Percentiles rank a stretch among this genome's conserved stretches.
Conservation (phyloP, 2,329 filamentous ascomycete species). For the Fusarium palustre region DNA sequence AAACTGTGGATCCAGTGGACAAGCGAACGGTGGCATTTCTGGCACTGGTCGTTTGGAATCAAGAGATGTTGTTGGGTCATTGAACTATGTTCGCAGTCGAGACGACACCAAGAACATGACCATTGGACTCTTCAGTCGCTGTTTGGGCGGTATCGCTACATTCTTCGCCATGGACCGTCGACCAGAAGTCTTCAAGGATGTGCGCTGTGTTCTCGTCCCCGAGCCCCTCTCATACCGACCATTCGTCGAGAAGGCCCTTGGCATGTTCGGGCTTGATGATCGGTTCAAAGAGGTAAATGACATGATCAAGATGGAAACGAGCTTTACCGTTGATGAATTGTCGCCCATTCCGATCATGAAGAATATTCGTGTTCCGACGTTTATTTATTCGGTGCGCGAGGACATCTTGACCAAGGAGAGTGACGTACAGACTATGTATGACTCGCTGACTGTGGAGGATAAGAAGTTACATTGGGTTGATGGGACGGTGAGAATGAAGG, state of each 20-base stretch:
- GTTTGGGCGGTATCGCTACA: not conserved
- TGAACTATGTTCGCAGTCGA: conserved; percentile 1
- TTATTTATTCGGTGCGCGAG: conserved; percentile 2
- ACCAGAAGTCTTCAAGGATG: not conserved
- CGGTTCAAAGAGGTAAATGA: not conserved
- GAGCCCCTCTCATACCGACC: conserved; percentile 1
- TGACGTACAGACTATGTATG: conserved; percentile 7
- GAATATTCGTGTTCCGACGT: not conserved
- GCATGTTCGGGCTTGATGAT: not conserved
- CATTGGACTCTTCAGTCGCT: not conserved
- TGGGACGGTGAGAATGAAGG: not conserved
- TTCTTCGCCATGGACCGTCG: conserved; percentile 9
- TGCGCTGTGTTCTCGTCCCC: conserved; percentile 2
- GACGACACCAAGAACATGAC: conserved; percentile 1
- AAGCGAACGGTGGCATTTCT: conserved; percentile 3
- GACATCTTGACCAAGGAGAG: conserved; percentile 3
- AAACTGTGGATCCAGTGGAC: not conserved
- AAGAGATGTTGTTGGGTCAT: not conserved
- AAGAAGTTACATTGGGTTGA: conserved; percentile 1
- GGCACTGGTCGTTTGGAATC: not conserved
- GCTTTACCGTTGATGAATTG: not conserved
- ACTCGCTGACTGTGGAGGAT: not conserved
- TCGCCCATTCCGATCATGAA: conserved; percentile 4
- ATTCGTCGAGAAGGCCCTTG: conserved; percentile 1
- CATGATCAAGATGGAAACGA: not conserved